A percentile compares a stretch with the other conserved stretches of the same genome.
Evolutionary conservation across 78 protist species (phyloP).

Genomic region (Dictyostelium purpureum): DNA sequence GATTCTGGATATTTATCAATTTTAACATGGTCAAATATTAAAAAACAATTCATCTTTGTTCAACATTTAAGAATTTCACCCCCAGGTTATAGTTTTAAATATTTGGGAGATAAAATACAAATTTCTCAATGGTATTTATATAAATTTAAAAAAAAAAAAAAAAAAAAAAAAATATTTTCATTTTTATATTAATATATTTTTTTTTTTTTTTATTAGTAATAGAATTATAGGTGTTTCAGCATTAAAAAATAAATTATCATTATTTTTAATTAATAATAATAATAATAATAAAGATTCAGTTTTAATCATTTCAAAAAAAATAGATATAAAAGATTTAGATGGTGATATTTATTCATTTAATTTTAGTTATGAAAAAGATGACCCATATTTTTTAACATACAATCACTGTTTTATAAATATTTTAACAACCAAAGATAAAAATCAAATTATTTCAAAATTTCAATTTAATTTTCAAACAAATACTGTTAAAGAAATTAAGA

Average conservation of each 20-base stretch:
- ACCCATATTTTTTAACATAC: background rate
- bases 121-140: slow-evolving; percentile 43
- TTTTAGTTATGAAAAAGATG: slow-evolving; percentile 2
- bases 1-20: slow-evolving; percentile 65
- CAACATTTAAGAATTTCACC: slow-evolving; percentile 24
- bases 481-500: background rate
- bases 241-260: slow-evolving; percentile 14
- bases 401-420: background rate
- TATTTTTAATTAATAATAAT: slow-evolving; percentile 15
- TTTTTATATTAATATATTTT: background rate
- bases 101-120: slow-evolving; percentile 28
- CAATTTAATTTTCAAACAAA: background rate
- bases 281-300: background rate
- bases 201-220: background rate
- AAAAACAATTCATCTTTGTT: slow-evolving; percentile 19
- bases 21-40: slow-evolving; percentile 46
- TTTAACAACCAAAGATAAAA: background rate
- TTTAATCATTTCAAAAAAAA: background rate
- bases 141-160: background rate
- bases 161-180: background rate
- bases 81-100: slow-evolving; percentile 21
- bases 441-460: background rate
- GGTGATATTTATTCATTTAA: background rate
- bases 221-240: slow-evolving; percentile 42
- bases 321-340: background rate